Evolutionary conservation across 192 early-diverging fungal species (phyloP).

Genomic region (Neocallimastix lanati): DNA sequence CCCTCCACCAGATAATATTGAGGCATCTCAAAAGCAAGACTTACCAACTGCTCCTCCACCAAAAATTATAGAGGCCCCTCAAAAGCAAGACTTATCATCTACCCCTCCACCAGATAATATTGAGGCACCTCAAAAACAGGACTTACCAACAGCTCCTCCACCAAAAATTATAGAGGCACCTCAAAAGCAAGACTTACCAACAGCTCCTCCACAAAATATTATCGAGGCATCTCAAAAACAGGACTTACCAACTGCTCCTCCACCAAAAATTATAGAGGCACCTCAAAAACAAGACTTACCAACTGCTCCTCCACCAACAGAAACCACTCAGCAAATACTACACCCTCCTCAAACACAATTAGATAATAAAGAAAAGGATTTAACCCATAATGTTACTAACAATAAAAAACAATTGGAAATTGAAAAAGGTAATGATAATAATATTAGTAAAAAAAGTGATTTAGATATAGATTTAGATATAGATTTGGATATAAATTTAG

Average conservation of each 20-base stretch:
- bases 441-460: not conserved
- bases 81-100: no score
- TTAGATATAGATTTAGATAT: not conserved
- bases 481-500: not conserved
- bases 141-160: no score
- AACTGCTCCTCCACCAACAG: no score
- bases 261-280: not conserved
- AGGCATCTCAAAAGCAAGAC: not conserved
- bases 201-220: not conserved
- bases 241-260: no score
- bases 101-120: no score
- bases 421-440: not conserved
- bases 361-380: no score
- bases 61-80: not conserved
- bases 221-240: not conserved
- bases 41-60: no score
- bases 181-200: no score
- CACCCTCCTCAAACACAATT: no score
- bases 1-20: not conserved
- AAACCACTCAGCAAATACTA: no score
- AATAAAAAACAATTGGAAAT: not conserved
- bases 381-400: no score
- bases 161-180: not conserved
- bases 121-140: not conserved
- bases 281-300: no score